Evolutionary conservation across 495 filamentous ascomycete genomes (phyloP).

Genomic region (Penicillium parvum): DNA sequence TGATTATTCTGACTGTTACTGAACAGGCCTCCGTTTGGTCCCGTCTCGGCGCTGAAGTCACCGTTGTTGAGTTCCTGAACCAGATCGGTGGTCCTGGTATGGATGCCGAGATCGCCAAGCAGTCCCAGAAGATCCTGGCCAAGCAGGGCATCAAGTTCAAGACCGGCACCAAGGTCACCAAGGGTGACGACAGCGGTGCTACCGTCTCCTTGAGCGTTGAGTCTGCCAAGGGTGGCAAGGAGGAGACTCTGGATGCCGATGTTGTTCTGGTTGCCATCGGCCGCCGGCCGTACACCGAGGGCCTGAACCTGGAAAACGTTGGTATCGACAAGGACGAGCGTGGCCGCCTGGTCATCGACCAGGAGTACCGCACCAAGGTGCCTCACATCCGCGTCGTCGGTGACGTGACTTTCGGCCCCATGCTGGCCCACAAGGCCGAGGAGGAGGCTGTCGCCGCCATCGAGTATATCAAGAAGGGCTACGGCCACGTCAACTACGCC

Average conservation of each 20-base stretch:
- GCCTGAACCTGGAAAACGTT: conserved; percentile 87
- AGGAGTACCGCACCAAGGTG: conserved; percentile 95
- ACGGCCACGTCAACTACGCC: conserved; percentile 98
- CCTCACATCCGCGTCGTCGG: conserved; percentile 96
- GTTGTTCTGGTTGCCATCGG: conserved; percentile 97
- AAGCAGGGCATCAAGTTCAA: conserved; percentile 99
- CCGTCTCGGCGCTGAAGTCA: conserved; percentile 86
- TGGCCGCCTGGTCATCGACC: conserved; percentile 93
- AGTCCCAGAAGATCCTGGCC: conserved; percentile 82
- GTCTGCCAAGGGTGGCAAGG: conserved; percentile 93
- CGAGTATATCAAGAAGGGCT: conserved; percentile 95
- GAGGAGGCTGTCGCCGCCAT: conserved; percentile 93
- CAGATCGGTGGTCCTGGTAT: conserved; percentile 98
- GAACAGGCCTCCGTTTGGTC: conserved; percentile 88
- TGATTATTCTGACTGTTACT: background rate
- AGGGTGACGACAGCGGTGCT: conserved; percentile 75
- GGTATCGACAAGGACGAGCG: conserved; percentile 91
- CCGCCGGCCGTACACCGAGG: conserved; percentile 87
- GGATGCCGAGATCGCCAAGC: conserved; percentile 91
- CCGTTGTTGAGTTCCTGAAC: conserved; percentile 91
- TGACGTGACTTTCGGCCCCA: conserved; percentile 95
- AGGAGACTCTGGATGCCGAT: conserved; percentile 86
- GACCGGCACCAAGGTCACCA: conserved; percentile 88
- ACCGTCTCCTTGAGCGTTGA: conserved; percentile 77
- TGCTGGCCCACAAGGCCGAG: conserved; percentile 99